Conservation (phyloP, 1,284 basidiomycete genomes). For the Ceratobasidium sp. region DNA sequence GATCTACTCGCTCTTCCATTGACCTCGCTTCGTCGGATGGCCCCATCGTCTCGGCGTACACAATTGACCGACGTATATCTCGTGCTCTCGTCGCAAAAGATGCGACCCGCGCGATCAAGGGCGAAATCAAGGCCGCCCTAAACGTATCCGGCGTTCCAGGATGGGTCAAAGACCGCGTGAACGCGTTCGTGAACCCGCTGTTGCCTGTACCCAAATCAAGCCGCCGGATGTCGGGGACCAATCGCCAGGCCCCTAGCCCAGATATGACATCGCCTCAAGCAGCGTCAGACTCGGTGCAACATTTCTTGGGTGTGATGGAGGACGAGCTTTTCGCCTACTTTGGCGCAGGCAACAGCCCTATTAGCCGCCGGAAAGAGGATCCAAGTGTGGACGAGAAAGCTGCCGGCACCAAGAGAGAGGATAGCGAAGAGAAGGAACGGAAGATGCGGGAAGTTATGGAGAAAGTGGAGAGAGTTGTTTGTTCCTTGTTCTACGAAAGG, state of each 20-base stretch:
- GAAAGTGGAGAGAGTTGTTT: conserved; percentile 76
- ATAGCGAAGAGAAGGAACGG: conserved; percentile 52
- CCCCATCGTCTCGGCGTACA: conserved; percentile 67
- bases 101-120: conserved; percentile 70
- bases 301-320: conserved; percentile 76
- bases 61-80: conserved; percentile 68
- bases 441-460: conserved; percentile 72
- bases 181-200: conserved; percentile 48
- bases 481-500: conserved; percentile 80
- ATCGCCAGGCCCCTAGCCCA: conserved; percentile 17
- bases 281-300: conserved; percentile 72
- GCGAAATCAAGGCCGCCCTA: conserved; percentile 69
- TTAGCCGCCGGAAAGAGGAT: conserved; percentile 50
- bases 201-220: conserved; percentile 37
- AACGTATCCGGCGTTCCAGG: conserved; percentile 61
- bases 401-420: conserved; percentile 49
- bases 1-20: conserved; percentile 50
- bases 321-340: conserved; percentile 63
- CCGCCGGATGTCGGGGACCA: conserved; percentile 23
- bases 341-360: conserved; percentile 50
- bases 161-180: conserved; percentile 76
- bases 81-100: conserved; percentile 70
- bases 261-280: conserved; percentile 46
- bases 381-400: conserved; percentile 55
- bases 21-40: conserved; percentile 45